These are phyloP conservation scores for Skeletonema grethae DNA, from an alignment of 108 stramenopile species.

Conservation along the genomic window DNA sequence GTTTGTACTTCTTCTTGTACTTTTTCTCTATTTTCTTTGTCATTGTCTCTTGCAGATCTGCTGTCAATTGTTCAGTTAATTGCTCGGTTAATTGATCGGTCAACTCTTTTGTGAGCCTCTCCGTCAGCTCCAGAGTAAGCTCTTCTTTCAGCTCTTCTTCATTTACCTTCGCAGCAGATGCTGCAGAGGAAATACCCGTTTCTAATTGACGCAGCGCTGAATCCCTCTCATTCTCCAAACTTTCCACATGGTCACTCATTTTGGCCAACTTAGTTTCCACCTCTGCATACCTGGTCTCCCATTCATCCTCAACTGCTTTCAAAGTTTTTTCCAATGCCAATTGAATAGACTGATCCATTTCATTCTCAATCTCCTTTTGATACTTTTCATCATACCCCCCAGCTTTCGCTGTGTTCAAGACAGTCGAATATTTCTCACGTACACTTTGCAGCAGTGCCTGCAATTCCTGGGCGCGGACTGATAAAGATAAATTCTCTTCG, in stretches of 20 bases:
- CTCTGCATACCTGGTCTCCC: conserved; percentile 29
- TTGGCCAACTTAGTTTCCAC: conserved; percentile 26
- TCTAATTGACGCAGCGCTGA: conserved; percentile 12
- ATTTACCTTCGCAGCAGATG: conserved; percentile 1
- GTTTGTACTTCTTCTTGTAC: conserved; percentile 34
- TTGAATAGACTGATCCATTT: conserved; percentile 47
- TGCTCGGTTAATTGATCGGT: conserved; percentile 22
- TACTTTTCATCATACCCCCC: background rate
- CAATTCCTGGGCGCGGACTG: conserved; percentile 25
- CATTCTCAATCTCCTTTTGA: conserved; percentile 25
- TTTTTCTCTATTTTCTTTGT: conserved; percentile 28
- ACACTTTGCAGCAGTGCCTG: conserved; percentile 29
- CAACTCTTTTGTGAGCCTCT: conserved; percentile 11
- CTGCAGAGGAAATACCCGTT: conserved; percentile 10
- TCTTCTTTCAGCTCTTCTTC: conserved; percentile 19
- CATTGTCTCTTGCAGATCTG: background rate
- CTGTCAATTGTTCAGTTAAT: conserved; percentile 16
- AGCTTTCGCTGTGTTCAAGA: conserved; percentile 9
- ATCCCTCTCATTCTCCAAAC: conserved; percentile 29
- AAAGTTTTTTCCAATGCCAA: conserved; percentile 30
- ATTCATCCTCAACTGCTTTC: conserved; percentile 28
- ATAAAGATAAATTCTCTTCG: conserved; percentile 2
- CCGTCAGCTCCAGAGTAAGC: conserved; percentile 21
- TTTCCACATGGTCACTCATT: conserved; percentile 19
- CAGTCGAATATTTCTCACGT: conserved; percentile 31